Evolutionary conservation across 352 stramenopile species (phyloP), one percentile per base, ranked within the genome.

Genomic region (Phytopythium helicoides): DNA sequence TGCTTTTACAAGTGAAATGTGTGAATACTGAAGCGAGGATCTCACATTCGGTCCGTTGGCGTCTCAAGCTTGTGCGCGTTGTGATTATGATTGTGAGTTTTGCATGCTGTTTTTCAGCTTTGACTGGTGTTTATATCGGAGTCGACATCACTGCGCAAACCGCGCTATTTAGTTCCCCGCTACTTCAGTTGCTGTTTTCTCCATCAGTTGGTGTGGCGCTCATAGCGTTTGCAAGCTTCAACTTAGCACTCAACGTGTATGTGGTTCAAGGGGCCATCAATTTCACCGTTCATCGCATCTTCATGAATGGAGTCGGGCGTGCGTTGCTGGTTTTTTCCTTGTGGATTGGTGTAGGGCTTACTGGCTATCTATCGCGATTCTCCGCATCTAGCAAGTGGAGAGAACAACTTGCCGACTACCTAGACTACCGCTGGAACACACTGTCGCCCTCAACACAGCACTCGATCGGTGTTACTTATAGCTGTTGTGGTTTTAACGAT

Each of bases 401-500:
- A 1, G 10, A 36, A 19, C 60, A 68, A 15, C 54, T 87, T 6
- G 47, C n/a, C 7, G 25, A 47, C 9, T 79, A 65, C 25, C 49
- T 87, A 10, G 63, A 81, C 38, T 54, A 56, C 39, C 56, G 74
- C 16, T 85, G 76, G 76, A 72, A 60, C 33, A 46, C 46, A 6
- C 25, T 87, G 11, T 34, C 40, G 9, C 47, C 68, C 1, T 40
- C 51, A 4, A 59, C n/a, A 6, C 66, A 83, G 31, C 60, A 78
- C 28, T 28, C 54, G 4, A 64, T 81, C 38, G 64, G 68, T 18
- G 45, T 87, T 4, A 64, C 80, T 23, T 79, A 75, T 35, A 48
- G 56, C 6, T 85, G 76, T 45, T 87, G 73, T 38, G 76, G 76
- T 8, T 87, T 81, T 34, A 68, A 81, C 36, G 68, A 84, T 16